Evolutionary conservation across 1,284 basidiomycete species (phyloP).

Genomic region (Fomitopsis schrenkii): DNA sequence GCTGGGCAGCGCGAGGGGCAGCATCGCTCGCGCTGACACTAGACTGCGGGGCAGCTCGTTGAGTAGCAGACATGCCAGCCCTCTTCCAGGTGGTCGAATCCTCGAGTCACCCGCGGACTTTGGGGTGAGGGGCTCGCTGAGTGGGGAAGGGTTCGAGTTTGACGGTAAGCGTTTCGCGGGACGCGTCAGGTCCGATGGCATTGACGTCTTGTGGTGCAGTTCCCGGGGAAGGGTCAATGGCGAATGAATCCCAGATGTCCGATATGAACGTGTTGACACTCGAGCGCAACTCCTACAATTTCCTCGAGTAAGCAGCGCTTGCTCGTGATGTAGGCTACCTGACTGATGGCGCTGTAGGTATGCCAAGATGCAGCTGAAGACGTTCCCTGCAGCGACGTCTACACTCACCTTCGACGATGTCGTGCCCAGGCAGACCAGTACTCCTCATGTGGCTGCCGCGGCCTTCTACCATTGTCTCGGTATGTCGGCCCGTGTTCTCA

Average conservation of each 20-base stretch:
- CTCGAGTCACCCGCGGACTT: slow-evolving; percentile 47
- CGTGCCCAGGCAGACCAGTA: slow-evolving; percentile 60
- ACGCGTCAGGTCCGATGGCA: background rate
- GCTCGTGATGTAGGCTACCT: background rate
- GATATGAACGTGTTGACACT: slow-evolving; percentile 53
- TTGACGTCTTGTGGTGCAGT: slow-evolving; percentile 24
- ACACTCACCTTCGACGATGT: slow-evolving; percentile 60
- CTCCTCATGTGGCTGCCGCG: slow-evolving; percentile 69
- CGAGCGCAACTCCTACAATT: slow-evolving; percentile 73
- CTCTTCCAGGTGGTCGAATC: slow-evolving; percentile 36
- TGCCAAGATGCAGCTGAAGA: slow-evolving; percentile 67
- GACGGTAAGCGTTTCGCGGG: slow-evolving; percentile 40
- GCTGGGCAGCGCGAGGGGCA: slow-evolving; percentile 40
- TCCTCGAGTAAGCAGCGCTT: slow-evolving; percentile 56
- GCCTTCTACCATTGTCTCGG: slow-evolving; percentile 81
- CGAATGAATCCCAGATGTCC: slow-evolving; percentile 45
- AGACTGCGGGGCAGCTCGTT: slow-evolving; percentile 50
- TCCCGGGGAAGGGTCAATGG: slow-evolving; percentile 30
- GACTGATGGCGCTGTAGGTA: slow-evolving; percentile 43
- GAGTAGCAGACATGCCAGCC: slow-evolving; percentile 40
- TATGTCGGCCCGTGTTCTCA: slow-evolving; percentile 28
- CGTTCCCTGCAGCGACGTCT: slow-evolving; percentile 42
- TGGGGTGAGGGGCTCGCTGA: slow-evolving; percentile 34
- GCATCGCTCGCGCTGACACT: slow-evolving; percentile 48
- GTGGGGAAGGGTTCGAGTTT: slow-evolving; percentile 61